Percentiles rank a stretch among this genome's conserved stretches.
These are phyloP conservation scores for Hortaea werneckii DNA, from an alignment of 2,329 filamentous ascomycete genomes.

Conservation along the genomic window DNA sequence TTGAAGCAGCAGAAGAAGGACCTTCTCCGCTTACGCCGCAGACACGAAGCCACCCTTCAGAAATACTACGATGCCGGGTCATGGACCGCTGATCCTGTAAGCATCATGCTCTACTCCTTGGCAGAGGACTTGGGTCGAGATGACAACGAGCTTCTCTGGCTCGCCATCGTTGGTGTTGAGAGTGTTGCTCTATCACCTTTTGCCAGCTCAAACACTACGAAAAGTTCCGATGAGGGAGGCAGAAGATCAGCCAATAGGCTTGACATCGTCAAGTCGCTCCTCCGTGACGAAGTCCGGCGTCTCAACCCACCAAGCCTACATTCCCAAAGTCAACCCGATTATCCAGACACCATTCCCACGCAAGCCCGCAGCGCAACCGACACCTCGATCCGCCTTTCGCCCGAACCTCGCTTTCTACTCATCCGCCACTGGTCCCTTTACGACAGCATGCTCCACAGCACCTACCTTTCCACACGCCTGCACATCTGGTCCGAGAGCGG, in stretches of 20 bases:
- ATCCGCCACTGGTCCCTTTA: conserved; percentile 96
- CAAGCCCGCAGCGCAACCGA: conserved; percentile 83
- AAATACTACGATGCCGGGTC: conserved; percentile 79
- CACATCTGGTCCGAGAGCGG: conserved; percentile 92
- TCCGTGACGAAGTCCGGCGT: conserved; percentile 88
- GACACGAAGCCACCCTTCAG: conserved; percentile 66
- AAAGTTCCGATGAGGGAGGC: conserved; percentile 35
- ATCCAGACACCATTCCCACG: conserved; percentile 68
- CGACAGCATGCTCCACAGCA: conserved; percentile 96
- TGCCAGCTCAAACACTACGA: conserved; percentile 53
- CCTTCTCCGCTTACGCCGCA: conserved; percentile 62
- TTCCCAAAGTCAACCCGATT: neutral
- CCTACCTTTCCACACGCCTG: conserved; percentile 81
- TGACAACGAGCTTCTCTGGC: conserved; percentile 92
- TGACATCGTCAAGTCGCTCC: conserved; percentile 68
- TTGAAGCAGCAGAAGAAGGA: conserved; percentile 61
- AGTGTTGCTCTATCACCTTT: conserved; percentile 65
- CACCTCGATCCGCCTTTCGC: conserved; percentile 81
- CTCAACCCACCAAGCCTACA: conserved; percentile 65
- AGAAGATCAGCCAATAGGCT: conserved; percentile 37
- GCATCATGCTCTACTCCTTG: conserved; percentile 86
- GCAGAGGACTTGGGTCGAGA: conserved; percentile 91
- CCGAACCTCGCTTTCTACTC: conserved; percentile 85
- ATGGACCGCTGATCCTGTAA: conserved; percentile 90
- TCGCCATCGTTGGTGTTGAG: conserved; percentile 88